These are phyloP conservation scores for Beta lomatogona DNA, from an alignment of 179 eudicot genomes.

Conservation along the genomic window DNA sequence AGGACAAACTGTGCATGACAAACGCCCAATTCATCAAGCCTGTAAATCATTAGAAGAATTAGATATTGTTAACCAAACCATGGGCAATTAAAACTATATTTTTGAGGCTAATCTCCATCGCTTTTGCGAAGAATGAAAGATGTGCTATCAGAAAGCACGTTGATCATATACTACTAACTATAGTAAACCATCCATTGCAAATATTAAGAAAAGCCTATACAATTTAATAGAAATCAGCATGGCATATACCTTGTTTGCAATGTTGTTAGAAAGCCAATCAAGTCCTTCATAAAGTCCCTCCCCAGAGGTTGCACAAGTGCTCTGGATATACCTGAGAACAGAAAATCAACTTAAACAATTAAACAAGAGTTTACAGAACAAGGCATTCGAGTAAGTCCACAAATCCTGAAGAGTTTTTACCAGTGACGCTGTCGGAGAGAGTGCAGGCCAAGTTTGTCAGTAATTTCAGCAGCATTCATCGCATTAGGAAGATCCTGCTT, in stretches of 20 bases:
- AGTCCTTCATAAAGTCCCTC: slow-evolving; percentile 88
- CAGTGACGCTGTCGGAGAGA: slow-evolving; percentile 95
- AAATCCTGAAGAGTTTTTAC: slow-evolving; percentile 31
- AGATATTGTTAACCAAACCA: neutral
- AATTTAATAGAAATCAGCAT: neutral
- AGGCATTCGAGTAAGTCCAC: neutral
- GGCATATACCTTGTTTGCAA: slow-evolving; percentile 71
- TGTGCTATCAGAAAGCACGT: too few species aligned
- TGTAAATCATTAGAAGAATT: slow-evolving; percentile 33
- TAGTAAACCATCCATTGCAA: neutral
- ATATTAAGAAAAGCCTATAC: neutral
- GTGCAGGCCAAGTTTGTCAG: slow-evolving; percentile 92
- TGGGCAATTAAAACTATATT: neutral
- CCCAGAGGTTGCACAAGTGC: slow-evolving; percentile 95
- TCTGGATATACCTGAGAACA: slow-evolving; percentile 79
- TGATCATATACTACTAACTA: neutral
- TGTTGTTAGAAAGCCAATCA: slow-evolving; percentile 94
- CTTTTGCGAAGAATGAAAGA: neutral
- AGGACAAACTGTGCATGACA: slow-evolving; percentile 43
- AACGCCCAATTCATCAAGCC: slow-evolving; percentile 50
- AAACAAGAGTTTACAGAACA: too few species aligned
- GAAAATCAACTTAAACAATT: neutral
- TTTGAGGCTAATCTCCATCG: neutral
- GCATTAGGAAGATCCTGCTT: slow-evolving; percentile 97
- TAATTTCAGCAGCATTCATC: slow-evolving; percentile 95